A percentile compares a stretch with the other conserved stretches of the same genome.
These are phyloP conservation scores for Tolypocladium ovalisporum DNA, from an alignment of 2,329 filamentous ascomycete genomes.

Conservation along the genomic window DNA sequence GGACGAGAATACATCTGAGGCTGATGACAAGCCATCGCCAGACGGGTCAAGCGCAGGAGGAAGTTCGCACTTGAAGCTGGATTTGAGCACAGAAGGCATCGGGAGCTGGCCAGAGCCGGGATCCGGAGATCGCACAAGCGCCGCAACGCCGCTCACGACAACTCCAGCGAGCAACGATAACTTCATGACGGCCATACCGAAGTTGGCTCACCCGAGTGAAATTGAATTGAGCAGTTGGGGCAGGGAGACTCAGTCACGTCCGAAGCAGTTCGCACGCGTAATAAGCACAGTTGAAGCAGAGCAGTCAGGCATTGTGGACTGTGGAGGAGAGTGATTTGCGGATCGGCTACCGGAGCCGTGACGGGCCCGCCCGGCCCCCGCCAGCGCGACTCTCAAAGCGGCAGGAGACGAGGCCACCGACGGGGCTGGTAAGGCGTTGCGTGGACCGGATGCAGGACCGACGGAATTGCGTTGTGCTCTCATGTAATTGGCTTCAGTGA, in stretches of 20 bases:
- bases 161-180: background rate
- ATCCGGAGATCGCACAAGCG: background rate
- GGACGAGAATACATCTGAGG: constrained; percentile 19
- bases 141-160: background rate
- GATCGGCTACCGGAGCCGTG: background rate
- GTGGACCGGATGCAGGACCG: background rate
- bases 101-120: background rate
- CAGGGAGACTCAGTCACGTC: background rate
- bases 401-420: background rate
- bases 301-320: background rate
- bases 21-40: constrained; percentile 20
- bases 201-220: background rate
- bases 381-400: background rate
- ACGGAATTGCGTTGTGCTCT: background rate
- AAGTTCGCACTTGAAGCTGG: constrained; percentile 19
- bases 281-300: background rate
- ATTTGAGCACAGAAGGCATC: background rate
- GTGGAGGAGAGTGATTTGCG: background rate
- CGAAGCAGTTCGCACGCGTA: background rate
- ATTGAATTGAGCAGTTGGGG: background rate
- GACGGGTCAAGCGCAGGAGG: constrained; percentile 20
- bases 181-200: background rate
- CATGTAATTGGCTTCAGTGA: background rate
- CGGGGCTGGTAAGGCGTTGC: background rate
- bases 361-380: background rate